A percentile compares a stretch with the other conserved stretches of the same genome.
phyloP scores from a whole-genome alignment of 768 basidiomycete genomes.

The Hemileccinum impolitum region DNA sequence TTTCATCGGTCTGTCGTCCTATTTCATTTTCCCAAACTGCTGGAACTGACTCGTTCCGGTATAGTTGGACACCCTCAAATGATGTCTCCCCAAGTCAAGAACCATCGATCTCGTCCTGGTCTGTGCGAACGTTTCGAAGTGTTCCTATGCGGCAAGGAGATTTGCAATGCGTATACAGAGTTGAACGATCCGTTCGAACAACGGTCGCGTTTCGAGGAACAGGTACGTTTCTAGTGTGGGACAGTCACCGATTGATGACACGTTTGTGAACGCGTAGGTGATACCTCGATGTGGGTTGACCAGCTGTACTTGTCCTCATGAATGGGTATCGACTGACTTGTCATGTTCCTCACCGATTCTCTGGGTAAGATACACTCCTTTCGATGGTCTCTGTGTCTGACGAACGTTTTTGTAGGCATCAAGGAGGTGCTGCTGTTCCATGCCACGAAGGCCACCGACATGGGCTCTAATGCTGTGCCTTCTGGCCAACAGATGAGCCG shows the following conservation, averaged over 20 bases:
- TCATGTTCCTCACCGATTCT: slow-evolving; percentile 99
- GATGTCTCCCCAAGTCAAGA: slow-evolving; percentile 99
- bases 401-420: slow-evolving; percentile 56
- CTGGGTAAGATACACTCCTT: slow-evolving; percentile 53
- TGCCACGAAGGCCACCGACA: slow-evolving; percentile 87
- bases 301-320: slow-evolving; percentile 28
- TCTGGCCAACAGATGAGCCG: slow-evolving; percentile 14
- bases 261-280: slow-evolving; percentile 82
- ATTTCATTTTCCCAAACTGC: background rate
- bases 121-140: slow-evolving; percentile 98
- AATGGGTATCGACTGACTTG: slow-evolving; percentile 89
- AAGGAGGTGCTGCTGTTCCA: slow-evolving; percentile 97
- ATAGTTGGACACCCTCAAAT: slow-evolving; percentile 97
- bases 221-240: slow-evolving; percentile 40
- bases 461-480: slow-evolving; percentile 34
- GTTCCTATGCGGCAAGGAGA: slow-evolving; percentile 97
- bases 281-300: background rate
- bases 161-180: slow-evolving; percentile 99
- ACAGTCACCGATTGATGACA: slow-evolving; percentile 71
- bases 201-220: slow-evolving; percentile 92
- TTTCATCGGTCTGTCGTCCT: slow-evolving; percentile 70
- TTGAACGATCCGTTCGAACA: slow-evolving; percentile 99
- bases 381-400: slow-evolving; percentile 1
- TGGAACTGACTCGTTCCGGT: slow-evolving; percentile 2
- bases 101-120: slow-evolving; percentile 94